Percentiles rank a stretch among this genome's conserved stretches.
These are phyloP conservation scores for Pichia eremophila DNA, from an alignment of 805 yeast genomes.

Conservation along the genomic window DNA sequence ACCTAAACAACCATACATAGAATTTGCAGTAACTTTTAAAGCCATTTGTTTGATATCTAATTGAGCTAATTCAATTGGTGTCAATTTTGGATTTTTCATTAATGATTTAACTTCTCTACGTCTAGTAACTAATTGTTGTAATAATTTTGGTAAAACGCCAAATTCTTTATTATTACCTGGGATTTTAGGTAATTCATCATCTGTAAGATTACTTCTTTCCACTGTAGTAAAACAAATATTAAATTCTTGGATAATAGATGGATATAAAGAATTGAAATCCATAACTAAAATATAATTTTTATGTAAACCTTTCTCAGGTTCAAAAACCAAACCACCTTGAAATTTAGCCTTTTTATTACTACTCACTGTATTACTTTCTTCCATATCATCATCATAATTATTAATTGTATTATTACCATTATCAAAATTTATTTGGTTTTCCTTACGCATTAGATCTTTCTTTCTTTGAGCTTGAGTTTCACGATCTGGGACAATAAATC, in stretches of 20 bases:
- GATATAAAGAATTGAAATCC: conserved; percentile 97
- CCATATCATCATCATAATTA: conserved; percentile 25
- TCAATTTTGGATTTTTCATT: conserved; percentile 63
- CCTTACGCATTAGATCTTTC: conserved; percentile 2
- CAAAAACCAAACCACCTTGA: conserved; percentile 69
- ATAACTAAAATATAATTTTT: conserved; percentile 82
- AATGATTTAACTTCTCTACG: conserved; percentile 88
- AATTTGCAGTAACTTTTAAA: conserved; percentile 90
- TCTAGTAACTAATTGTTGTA: conserved; percentile 76
- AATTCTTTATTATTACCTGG: conserved; percentile 48
- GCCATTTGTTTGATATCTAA: conserved; percentile 96
- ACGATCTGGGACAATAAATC: conserved; percentile 77
- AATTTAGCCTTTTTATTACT: conserved; percentile 30
- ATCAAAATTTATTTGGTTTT: conserved; percentile 11
- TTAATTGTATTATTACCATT: conserved; percentile 8
- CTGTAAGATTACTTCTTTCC: conserved; percentile 44
- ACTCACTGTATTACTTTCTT: conserved; percentile 36
- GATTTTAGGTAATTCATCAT: conserved; percentile 57
- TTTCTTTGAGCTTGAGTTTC: conserved; percentile 29
- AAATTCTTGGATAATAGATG: conserved; percentile 93
- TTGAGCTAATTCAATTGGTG: conserved; percentile 61
- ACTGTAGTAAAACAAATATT: conserved; percentile 97
- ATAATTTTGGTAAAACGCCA: conserved; percentile 81
- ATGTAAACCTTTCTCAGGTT: conserved; percentile 91
- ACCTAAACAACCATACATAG: conserved; percentile 99